Percentiles rank a stretch among this genome's conserved stretches.
These are phyloP conservation scores for Exsudoporus floridanus DNA, from an alignment of 1,284 basidiomycete species.

Conservation along the genomic window DNA sequence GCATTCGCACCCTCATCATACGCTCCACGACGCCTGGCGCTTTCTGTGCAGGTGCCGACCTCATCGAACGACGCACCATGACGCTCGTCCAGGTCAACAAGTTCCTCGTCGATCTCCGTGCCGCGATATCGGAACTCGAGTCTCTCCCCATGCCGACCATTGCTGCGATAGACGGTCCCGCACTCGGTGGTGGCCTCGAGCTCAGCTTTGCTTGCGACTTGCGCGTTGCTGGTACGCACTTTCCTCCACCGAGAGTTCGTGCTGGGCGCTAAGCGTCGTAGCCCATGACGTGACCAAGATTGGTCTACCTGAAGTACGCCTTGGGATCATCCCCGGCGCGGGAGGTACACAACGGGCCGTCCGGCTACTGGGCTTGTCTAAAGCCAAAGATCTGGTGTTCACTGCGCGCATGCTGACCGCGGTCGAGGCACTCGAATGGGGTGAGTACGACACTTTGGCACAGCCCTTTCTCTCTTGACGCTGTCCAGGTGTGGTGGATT, in stretches of 20 bases:
- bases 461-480: constrained; percentile 5
- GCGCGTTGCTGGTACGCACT: constrained; percentile 69
- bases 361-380: constrained; percentile 76
- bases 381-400: constrained; percentile 84
- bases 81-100: constrained; percentile 67
- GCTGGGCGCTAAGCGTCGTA: constrained; percentile 19
- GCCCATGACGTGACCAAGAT: constrained; percentile 63
- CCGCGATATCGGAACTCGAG: constrained; percentile 74
- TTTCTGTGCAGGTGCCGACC: constrained; percentile 93
- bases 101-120: constrained; percentile 79
- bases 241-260: background rate
- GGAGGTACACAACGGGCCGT: constrained; percentile 89
- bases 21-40: constrained; percentile 72
- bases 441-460: constrained; percentile 42
- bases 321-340: constrained; percentile 96
- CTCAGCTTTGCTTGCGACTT: constrained; percentile 86
- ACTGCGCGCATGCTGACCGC: constrained; percentile 60
- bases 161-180: constrained; percentile 90
- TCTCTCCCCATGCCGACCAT: constrained; percentile 84
- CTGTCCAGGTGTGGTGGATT: constrained; percentile 71
- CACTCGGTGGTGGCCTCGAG: constrained; percentile 90
- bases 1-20: constrained; percentile 76
- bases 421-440: constrained; percentile 71
- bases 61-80: constrained; percentile 85
- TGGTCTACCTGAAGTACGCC: constrained; percentile 72